Percentiles rank a stretch among this genome's conserved stretches.
Conservation (phyloP, 1,139 yeast genomes). For the Hansenula sp. region DNA sequence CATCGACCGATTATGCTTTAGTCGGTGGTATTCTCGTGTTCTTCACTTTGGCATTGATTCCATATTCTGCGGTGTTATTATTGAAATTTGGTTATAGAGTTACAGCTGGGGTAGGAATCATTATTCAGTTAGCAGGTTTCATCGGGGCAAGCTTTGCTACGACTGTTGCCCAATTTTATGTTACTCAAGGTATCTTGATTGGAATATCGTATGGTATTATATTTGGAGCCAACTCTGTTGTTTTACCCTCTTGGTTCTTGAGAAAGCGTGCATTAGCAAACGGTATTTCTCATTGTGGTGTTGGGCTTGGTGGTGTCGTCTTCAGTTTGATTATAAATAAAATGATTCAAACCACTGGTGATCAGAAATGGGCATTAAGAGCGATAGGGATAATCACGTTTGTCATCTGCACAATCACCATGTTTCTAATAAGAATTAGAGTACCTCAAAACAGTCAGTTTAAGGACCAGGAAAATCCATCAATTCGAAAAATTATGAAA, state of each 20-base stretch:
- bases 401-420: constrained; percentile 35
- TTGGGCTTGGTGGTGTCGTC: constrained; percentile 64
- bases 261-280: constrained; percentile 54
- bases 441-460: constrained; percentile 31
- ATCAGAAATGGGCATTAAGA: constrained; percentile 58
- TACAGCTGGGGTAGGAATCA: constrained; percentile 40
- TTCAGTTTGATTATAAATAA: constrained; percentile 47
- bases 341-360: constrained; percentile 41
- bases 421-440: constrained; percentile 22
- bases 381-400: constrained; percentile 46
- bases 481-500: constrained; percentile 23
- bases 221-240: constrained; percentile 48
- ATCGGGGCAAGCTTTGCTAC: constrained; percentile 51
- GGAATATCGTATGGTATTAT: constrained; percentile 51
- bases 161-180: constrained; percentile 47
- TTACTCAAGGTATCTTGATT: constrained; percentile 52
- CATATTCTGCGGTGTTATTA: constrained; percentile 28
- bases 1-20: constrained; percentile 51
- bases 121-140: constrained; percentile 45
- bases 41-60: constrained; percentile 41
- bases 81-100: constrained; percentile 29
- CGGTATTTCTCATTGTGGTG: constrained; percentile 58
- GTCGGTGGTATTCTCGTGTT: constrained; percentile 56
- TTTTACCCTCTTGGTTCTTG: constrained; percentile 63
- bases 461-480: constrained; percentile 30